These are phyloP conservation scores for Euphorbia tirucalli DNA, from an alignment of 345 rosid genomes.

Conservation along the genomic window DNA sequence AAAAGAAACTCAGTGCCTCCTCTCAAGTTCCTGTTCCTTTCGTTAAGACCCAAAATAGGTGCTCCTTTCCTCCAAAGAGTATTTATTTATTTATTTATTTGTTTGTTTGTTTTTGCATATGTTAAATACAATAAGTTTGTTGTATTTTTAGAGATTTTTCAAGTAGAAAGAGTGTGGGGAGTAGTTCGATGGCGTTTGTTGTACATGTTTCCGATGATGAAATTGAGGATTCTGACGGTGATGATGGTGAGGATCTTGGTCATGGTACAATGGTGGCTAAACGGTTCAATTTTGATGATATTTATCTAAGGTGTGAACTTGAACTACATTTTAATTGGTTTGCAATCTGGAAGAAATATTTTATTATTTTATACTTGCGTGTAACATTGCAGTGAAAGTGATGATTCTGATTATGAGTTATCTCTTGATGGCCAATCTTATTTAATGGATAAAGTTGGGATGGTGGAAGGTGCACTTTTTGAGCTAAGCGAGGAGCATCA, in stretches of 20 bases:
- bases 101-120: background rate
- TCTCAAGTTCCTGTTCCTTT: conserved; percentile 39
- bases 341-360: background rate
- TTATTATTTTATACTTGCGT: background rate
- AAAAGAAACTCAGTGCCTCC: conserved; percentile 52
- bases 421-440: conserved; percentile 37
- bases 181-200: conserved; percentile 46
- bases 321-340: background rate
- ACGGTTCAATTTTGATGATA: conserved; percentile 47
- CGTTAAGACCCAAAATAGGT: conserved; percentile 49
- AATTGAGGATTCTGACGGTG: conserved; percentile 40
- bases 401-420: conserved; percentile 55
- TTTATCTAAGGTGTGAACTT: conserved; percentile 49
- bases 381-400: conserved; percentile 35
- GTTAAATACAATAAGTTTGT: background rate
- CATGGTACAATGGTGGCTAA: conserved; percentile 28
- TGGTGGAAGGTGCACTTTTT: conserved; percentile 52
- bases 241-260: conserved; percentile 33
- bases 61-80: background rate
- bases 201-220: conserved; percentile 66
- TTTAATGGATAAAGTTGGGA: conserved; percentile 52
- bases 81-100: too few relatives aligned
- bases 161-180: conserved; percentile 30
- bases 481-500: conserved; percentile 59
- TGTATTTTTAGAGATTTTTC: conserved; percentile 17